Evolutionary conservation across 2,329 filamentous ascomycete species (phyloP).

Genomic region (Parascedosporium putredinis): DNA sequence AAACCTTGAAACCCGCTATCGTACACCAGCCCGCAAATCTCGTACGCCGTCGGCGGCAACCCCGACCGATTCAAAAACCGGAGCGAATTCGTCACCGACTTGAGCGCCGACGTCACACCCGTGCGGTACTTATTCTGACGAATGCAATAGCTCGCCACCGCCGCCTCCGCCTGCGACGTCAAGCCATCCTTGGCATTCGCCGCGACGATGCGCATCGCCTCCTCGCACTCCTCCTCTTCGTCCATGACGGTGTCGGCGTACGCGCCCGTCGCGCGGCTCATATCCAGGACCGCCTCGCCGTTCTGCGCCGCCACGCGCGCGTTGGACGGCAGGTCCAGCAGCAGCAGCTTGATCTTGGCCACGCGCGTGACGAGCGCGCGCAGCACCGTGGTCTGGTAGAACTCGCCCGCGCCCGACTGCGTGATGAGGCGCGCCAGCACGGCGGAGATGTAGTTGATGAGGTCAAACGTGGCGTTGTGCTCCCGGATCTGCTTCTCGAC

Average conservation of each 20-base stretch:
- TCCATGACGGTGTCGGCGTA: neutral
- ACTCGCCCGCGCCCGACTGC: conserved; percentile 8
- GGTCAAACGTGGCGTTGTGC: conserved; percentile 2
- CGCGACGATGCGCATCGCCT: conserved; percentile 4
- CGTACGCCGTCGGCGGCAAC: conserved; percentile 6
- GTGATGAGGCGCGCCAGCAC: conserved; percentile 10
- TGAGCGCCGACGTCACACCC: conserved; percentile 6
- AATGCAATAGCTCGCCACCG: conserved; percentile 9
- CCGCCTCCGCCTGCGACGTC: neutral
- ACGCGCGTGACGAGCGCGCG: conserved; percentile 7
- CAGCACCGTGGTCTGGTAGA: conserved; percentile 10
- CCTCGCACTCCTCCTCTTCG: conserved; percentile 8
- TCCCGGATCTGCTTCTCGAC: neutral
- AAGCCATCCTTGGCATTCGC: conserved; percentile 1
- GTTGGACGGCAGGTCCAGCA: conserved; percentile 2
- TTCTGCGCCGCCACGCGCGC: neutral
- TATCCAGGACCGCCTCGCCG: neutral
- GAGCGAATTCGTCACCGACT: conserved; percentile 6
- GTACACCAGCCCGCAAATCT: conserved; percentile 12
- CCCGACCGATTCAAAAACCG: neutral
- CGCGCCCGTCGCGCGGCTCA: neutral
- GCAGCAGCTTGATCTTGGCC: conserved; percentile 10
- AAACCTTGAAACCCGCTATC: conserved; percentile 13
- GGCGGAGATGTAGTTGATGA: conserved; percentile 13
- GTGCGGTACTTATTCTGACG: conserved; percentile 9